These are phyloP conservation scores for Paramyrothecium sp. DNA, from an alignment of 2,329 filamentous ascomycete genomes.

Conservation along the genomic window DNA sequence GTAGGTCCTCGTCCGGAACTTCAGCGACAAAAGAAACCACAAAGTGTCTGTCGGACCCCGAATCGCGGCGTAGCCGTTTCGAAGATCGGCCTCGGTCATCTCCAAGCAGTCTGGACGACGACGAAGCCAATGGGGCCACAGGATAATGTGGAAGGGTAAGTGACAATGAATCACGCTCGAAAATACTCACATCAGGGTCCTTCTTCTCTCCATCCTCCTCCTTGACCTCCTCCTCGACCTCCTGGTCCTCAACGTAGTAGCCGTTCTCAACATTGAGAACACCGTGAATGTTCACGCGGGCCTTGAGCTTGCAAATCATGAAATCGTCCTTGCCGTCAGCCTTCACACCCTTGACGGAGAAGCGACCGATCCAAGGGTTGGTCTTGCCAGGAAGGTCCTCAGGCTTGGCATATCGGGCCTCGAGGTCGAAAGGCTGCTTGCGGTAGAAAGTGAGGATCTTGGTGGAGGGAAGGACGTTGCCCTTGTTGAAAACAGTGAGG, in stretches of 20 bases:
- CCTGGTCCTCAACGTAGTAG: conserved; percentile 97
- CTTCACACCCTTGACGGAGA: conserved; percentile 97
- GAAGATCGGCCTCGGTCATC: conserved; percentile 11
- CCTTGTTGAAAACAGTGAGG: conserved; percentile 95
- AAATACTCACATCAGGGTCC: conserved; percentile 69
- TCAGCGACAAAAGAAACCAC: conserved; percentile 3
- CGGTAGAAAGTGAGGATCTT: conserved; percentile 99
- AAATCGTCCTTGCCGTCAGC: conserved; percentile 92
- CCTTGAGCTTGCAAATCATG: conserved; percentile 99
- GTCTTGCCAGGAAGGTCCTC: conserved; percentile 84
- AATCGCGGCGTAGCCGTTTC: conserved; percentile 17
- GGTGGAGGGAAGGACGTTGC: conserved; percentile 94
- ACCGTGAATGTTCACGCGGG: conserved; percentile 92
- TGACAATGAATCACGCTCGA: neutral
- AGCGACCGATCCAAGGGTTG: conserved; percentile 93
- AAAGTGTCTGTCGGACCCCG: conserved; percentile 1
- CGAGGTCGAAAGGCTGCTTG: conserved; percentile 94
- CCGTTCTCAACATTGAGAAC: conserved; percentile 94
- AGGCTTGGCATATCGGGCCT: conserved; percentile 89
- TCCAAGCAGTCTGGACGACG: conserved; percentile 12
- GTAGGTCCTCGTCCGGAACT: conserved; percentile 5
- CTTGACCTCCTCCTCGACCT: conserved; percentile 90
- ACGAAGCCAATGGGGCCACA: neutral
- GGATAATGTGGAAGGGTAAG: neutral
- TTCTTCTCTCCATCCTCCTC: conserved; percentile 65